These are phyloP conservation scores for Arctium lappa DNA, from an alignment of 129 eudicot genomes.

Conservation along the genomic window DNA sequence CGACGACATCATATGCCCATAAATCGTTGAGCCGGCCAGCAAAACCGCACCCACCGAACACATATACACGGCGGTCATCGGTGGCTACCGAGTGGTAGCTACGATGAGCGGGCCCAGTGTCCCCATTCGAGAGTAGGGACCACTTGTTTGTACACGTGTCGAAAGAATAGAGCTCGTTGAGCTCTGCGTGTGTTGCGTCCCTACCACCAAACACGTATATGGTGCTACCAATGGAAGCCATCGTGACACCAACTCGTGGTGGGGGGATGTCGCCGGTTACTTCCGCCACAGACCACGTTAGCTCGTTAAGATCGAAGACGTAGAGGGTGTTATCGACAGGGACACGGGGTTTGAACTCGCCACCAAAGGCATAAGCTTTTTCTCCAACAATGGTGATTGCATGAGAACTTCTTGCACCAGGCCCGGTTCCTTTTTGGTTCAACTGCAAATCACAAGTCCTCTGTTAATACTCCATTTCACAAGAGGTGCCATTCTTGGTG, in stretches of 20 bases:
- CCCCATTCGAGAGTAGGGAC: slow-evolving; percentile 61
- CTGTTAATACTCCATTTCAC: background rate
- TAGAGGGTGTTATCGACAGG: slow-evolving; percentile 84
- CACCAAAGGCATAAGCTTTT: slow-evolving; percentile 86
- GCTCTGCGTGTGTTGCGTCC: slow-evolving; percentile 83
- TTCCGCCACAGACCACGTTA: slow-evolving; percentile 70
- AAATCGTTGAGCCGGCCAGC: slow-evolving; percentile 79
- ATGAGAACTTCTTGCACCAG: slow-evolving; percentile 98
- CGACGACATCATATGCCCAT: slow-evolving; percentile 71
- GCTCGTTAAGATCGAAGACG: slow-evolving; percentile 59
- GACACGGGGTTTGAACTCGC: slow-evolving; percentile 90
- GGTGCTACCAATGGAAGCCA: slow-evolving; percentile 71
- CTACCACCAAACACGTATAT: slow-evolving; percentile 91
- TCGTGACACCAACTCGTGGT: slow-evolving; percentile 93
- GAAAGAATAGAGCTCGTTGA: slow-evolving; percentile 73
- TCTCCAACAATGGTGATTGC: slow-evolving; percentile 74
- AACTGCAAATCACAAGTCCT: slow-evolving; percentile 42
- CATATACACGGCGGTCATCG: slow-evolving; percentile 56
- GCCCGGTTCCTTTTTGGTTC: slow-evolving; percentile 72
- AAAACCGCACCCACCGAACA: slow-evolving; percentile 88
- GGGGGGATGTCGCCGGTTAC: slow-evolving; percentile 86
- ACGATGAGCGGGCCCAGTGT: slow-evolving; percentile 72
- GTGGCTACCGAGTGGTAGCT: slow-evolving; percentile 90
- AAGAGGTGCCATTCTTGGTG: background rate
- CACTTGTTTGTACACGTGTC: slow-evolving; percentile 69